Evolutionary conservation across 2,329 filamentous ascomycete species (phyloP), one percentile per base, ranked within the genome.

Genomic region (Clonostachys solani): DNA sequence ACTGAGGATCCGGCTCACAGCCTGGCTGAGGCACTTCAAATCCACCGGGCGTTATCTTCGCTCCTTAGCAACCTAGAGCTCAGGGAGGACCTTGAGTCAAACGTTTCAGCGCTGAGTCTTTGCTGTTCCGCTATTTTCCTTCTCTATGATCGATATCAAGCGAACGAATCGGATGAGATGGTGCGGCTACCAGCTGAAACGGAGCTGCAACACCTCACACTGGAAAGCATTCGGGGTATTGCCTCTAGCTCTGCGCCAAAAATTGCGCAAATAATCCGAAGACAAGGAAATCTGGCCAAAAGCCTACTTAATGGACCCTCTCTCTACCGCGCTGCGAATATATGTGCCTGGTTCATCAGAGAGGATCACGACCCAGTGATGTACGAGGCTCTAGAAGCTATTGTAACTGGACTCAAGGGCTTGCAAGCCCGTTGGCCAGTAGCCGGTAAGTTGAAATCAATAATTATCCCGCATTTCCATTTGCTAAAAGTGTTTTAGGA

Each of bases 321-420:
- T 12, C 48, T 53, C 1, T 56, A 56, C 18, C 47, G 51, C 42
- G 49, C 51, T 12, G 53, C 51, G 0, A 56, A 50, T 0, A 53
- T 55, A 19, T 57, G 54, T 12, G 48, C 50, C 12, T 55, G 52
- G 51, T 53, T 56, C 29, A 47, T 56, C 2, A 46, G 44, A 3
- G 54, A 58, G 47, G 46, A 55, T 33, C 44, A 50, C n/a, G 47
- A 54, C 5, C 45, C 44, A 4, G 17, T 37, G 4, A 52, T 54
- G 46, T 40, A 33, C n/a, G 40, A 46, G 19, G 46, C 49, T 2
- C 33, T 55, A 29, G 23, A 29, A 2, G 23, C 2, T 10, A 29
- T 29, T 8, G 23, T 29, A 9, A 4, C 23, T 10, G 23, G 23
- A 8, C 10, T 29, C 4, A 29, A 2, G 9, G 9, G 3, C 23